A percentile compares a stretch with the other conserved stretches of the same genome.
Evolutionary conservation across 352 stramenopile species (phyloP).

Genomic region (Phytophthora foliorum): DNA sequence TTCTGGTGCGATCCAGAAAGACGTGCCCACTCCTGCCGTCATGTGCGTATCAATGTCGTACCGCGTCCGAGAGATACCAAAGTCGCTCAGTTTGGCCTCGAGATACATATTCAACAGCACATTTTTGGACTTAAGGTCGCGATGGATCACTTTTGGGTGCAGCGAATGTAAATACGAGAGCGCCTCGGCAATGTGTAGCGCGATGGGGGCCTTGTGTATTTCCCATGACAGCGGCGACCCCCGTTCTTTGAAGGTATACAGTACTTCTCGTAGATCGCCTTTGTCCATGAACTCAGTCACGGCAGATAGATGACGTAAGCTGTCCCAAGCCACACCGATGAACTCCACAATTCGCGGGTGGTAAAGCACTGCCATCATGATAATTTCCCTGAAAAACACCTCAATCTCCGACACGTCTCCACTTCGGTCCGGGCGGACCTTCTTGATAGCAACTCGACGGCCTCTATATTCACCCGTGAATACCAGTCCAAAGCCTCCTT

Average conservation of each 20-base stretch:
- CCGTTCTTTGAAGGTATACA: slow-evolving; percentile 53
- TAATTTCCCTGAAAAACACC: slow-evolving; percentile 40
- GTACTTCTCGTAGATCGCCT: slow-evolving; percentile 64
- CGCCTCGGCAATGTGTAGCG: slow-evolving; percentile 64
- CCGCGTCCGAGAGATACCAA: slow-evolving; percentile 63
- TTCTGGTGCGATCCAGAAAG: slow-evolving; percentile 78
- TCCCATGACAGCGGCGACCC: slow-evolving; percentile 48
- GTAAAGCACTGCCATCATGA: slow-evolving; percentile 51
- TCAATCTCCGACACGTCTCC: slow-evolving; percentile 36
- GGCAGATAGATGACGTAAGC: slow-evolving; percentile 50
- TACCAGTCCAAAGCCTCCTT: slow-evolving; percentile 42
- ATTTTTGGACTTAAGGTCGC: slow-evolving; percentile 59
- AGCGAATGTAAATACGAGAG: slow-evolving; percentile 70
- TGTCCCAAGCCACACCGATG: slow-evolving; percentile 51
- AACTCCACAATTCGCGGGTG: slow-evolving; percentile 47
- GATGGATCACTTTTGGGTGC: slow-evolving; percentile 61
- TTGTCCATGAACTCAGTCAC: slow-evolving; percentile 78
- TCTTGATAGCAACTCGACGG: slow-evolving; percentile 43
- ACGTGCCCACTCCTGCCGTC: slow-evolving; percentile 54
- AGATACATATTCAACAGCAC: slow-evolving; percentile 50
- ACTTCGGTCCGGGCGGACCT: slow-evolving; percentile 37
- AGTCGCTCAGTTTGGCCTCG: slow-evolving; percentile 77
- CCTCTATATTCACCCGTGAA: slow-evolving; percentile 41
- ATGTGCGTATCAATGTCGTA: slow-evolving; percentile 61
- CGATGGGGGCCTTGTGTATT: slow-evolving; percentile 55